Percentiles rank a stretch among this genome's conserved stretches.
phyloP scores from a whole-genome alignment of 352 stramenopile species.

The Pelagophyceae sp. region DNA sequence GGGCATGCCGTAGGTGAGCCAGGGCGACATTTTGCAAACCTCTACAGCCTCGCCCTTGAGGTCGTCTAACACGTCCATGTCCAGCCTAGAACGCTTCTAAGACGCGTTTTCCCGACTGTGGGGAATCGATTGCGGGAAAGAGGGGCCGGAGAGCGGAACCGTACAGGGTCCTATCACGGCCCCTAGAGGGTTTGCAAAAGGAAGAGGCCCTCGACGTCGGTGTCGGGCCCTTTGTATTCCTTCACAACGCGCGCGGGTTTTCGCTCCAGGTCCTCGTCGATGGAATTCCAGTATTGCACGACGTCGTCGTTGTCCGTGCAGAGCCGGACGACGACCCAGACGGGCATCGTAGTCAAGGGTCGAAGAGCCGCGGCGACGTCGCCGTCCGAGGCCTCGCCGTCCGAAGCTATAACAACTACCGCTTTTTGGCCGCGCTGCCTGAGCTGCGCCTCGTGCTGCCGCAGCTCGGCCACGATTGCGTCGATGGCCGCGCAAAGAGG shows the following conservation, averaged over 20 bases:
- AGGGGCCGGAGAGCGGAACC: too few species aligned
- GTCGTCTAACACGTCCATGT: conserved; percentile 60
- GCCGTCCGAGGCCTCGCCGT: conserved; percentile 25
- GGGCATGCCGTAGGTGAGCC: conserved; percentile 51
- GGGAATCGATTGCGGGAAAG: too few species aligned
- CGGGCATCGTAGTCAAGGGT: conserved; percentile 43
- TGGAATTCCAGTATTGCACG: conserved; percentile 54
- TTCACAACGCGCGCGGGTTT: too few species aligned
- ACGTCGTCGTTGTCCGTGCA: conserved; percentile 58
- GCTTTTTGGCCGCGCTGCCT: not conserved
- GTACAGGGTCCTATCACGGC: too few species aligned
- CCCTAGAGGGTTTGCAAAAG: too few species aligned
- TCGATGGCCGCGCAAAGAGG: conserved; percentile 21
- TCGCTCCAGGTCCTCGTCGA: conserved; percentile 53
- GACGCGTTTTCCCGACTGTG: too few species aligned
- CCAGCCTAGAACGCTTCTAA: too few species aligned
- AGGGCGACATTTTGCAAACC: conserved; percentile 46
- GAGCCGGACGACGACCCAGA: conserved; percentile 54
- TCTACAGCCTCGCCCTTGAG: conserved; percentile 48
- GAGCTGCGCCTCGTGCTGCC: not conserved
- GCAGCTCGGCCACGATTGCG: conserved; percentile 4
- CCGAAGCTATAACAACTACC: conserved; percentile 20
- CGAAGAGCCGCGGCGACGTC: conserved; percentile 27
- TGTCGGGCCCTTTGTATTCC: too few species aligned
- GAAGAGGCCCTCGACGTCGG: too few species aligned